Evolutionary conservation across 129 eudicot genomes (phyloP).

Genomic region (Chrysanthemum seticuspe): DNA sequence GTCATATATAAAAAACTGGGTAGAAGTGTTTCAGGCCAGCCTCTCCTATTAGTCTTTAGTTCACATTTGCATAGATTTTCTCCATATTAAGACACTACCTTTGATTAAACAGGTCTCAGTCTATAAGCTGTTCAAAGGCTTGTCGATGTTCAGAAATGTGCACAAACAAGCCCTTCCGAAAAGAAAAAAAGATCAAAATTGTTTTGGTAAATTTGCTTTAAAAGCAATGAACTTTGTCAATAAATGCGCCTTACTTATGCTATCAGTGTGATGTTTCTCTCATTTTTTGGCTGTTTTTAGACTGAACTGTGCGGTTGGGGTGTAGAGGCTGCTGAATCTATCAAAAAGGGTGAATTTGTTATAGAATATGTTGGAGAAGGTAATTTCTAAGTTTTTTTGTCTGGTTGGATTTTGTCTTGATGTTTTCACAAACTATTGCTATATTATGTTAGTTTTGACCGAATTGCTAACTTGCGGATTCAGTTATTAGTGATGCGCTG

Average conservation of each 20-base stretch:
- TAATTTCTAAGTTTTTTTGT: constrained; percentile 21
- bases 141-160: constrained; percentile 82
- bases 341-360: constrained; percentile 77
- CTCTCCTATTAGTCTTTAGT: constrained; percentile 6
- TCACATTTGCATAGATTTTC: neutral
- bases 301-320: constrained; percentile 96
- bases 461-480: constrained; percentile 13
- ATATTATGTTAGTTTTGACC: constrained; percentile 10
- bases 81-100: constrained; percentile 11
- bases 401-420: neutral
- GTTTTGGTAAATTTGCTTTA: constrained; percentile 55
- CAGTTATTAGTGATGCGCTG: constrained; percentile 82
- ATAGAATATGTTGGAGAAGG: constrained; percentile 97
- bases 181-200: constrained; percentile 67
- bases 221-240: neutral
- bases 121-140: constrained; percentile 90
- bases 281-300: constrained; percentile 33
- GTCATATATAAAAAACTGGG: too few species aligned
- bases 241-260: neutral
- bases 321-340: constrained; percentile 74
- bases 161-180: constrained; percentile 83
- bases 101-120: constrained; percentile 66
- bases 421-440: neutral
- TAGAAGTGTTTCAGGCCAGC: too few species aligned
- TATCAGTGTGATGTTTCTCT: neutral